Evolutionary conservation across 345 rosid genomes (phyloP).

Genomic region (Eucalyptus decipiens): DNA sequence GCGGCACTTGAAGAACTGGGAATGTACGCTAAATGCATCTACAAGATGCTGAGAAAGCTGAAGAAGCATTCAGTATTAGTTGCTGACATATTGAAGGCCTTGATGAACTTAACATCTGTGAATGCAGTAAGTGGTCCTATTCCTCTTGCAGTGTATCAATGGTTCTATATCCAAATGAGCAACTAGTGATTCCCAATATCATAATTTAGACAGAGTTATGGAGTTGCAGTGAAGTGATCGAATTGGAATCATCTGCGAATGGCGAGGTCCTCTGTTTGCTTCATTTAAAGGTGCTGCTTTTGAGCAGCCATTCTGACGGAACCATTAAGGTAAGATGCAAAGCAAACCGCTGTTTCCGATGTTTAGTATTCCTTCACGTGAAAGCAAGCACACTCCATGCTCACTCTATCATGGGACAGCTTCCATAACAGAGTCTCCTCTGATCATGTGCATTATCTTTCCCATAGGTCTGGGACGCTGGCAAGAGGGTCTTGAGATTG

Average conservation of each 20-base stretch:
- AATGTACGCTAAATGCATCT: constrained; percentile 45
- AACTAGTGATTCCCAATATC: background rate
- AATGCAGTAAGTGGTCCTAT: constrained; percentile 36
- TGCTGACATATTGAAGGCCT: constrained; percentile 41
- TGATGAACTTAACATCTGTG: constrained; percentile 44
- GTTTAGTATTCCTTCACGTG: background rate
- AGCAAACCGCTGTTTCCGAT: background rate
- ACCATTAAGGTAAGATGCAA: constrained; percentile 39
- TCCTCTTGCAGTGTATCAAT: background rate
- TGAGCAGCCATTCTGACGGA: constrained; percentile 67
- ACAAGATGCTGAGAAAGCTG: constrained; percentile 36
- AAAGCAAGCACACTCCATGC: background rate
- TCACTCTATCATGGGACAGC: background rate
- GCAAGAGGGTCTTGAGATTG: constrained; percentile 29
- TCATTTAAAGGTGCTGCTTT: constrained; percentile 24
- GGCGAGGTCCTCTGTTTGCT: constrained; percentile 44
- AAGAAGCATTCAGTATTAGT: constrained; percentile 31
- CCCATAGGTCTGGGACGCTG: constrained; percentile 41
- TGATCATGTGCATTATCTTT: background rate
- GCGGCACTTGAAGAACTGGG: constrained; percentile 45
- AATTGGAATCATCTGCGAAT: constrained; percentile 27
- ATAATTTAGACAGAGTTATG: constrained; percentile 42
- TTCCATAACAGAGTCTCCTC: background rate
- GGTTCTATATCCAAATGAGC: background rate
- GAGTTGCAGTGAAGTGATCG: constrained; percentile 29